phyloP scores from a whole-genome alignment of 768 basidiomycete genomes.

The Russula sp. region DNA sequence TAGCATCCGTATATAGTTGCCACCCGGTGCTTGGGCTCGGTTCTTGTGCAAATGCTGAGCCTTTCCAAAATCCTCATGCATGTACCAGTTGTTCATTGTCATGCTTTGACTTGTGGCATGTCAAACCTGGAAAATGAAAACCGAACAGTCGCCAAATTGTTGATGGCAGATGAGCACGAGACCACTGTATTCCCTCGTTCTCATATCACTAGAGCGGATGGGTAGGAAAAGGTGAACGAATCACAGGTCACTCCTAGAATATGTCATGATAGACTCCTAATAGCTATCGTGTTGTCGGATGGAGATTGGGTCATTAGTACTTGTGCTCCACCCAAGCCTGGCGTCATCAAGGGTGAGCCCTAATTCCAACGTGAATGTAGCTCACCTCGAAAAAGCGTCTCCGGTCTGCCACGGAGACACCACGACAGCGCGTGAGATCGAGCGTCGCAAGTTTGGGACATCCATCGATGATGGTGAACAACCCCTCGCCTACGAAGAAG shows the following conservation, averaged over 20 bases:
- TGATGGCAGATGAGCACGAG: neutral
- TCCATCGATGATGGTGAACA: conserved; percentile 51
- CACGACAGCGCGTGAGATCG: conserved; percentile 61
- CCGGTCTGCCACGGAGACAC: conserved; percentile 50
- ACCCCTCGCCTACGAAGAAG: conserved; percentile 37
- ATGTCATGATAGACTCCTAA: neutral
- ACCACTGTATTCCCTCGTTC: neutral
- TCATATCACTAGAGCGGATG: neutral
- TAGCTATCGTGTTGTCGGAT: neutral
- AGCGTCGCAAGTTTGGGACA: conserved; percentile 47
- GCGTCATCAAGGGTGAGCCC: neutral
- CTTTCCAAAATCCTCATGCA: too few species aligned
- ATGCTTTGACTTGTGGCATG: too few species aligned
- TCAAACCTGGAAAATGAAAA: too few species aligned
- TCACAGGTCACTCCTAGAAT: neutral
- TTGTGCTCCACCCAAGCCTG: conserved; percentile 7
- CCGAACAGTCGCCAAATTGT: too few species aligned
- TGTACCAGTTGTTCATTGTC: too few species aligned
- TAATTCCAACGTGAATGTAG: neutral
- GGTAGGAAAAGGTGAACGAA: neutral
- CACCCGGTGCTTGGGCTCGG: too few species aligned
- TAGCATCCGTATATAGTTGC: too few species aligned
- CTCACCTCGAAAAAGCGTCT: conserved; percentile 60
- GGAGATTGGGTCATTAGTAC: neutral
- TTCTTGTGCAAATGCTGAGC: too few species aligned